A percentile compares a stretch with the other conserved stretches of the same genome.
These are phyloP conservation scores for Hyphopichia burtonii DNA, from an alignment of 1,139 yeast genomes.

Conservation along the genomic window DNA sequence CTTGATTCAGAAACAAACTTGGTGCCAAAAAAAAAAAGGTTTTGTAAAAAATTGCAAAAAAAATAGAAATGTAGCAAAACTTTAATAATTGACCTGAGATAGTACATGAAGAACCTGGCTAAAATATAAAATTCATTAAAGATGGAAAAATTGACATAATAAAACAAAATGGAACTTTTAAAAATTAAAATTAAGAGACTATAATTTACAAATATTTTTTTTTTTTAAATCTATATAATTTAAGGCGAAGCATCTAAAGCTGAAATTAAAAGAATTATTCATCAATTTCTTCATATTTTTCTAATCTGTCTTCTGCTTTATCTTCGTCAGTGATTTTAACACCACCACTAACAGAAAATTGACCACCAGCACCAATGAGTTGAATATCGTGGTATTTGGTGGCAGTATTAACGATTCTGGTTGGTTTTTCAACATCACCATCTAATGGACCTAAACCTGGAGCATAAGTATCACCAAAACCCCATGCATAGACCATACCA, in stretches of 20 bases:
- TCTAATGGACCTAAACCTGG: slow-evolving; percentile 92
- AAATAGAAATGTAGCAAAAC: too few relatives aligned
- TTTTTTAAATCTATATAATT: neutral
- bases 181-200: neutral
- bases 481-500: slow-evolving; percentile 94
- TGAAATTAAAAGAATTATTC: slow-evolving; percentile 9
- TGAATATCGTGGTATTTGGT: slow-evolving; percentile 73
- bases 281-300: slow-evolving; percentile 46
- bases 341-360: slow-evolving; percentile 88
- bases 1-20: too few relatives aligned
- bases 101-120: too few relatives aligned
- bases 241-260: neutral
- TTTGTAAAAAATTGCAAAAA: too few relatives aligned
- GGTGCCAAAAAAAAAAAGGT: too few relatives aligned
- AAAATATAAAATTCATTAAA: neutral
- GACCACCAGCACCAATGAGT: slow-evolving; percentile 89
- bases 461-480: slow-evolving; percentile 95
- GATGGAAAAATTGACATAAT: neutral
- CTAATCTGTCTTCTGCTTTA: slow-evolving; percentile 56
- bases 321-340: slow-evolving; percentile 61
- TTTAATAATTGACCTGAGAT: too few relatives aligned
- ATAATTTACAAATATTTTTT: neutral
- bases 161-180: neutral
- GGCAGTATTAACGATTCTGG: slow-evolving; percentile 89
- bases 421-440: slow-evolving; percentile 84